phyloP scores from a whole-genome alignment of 2,329 filamentous ascomycete species.

The Phyllachora maydis region DNA sequence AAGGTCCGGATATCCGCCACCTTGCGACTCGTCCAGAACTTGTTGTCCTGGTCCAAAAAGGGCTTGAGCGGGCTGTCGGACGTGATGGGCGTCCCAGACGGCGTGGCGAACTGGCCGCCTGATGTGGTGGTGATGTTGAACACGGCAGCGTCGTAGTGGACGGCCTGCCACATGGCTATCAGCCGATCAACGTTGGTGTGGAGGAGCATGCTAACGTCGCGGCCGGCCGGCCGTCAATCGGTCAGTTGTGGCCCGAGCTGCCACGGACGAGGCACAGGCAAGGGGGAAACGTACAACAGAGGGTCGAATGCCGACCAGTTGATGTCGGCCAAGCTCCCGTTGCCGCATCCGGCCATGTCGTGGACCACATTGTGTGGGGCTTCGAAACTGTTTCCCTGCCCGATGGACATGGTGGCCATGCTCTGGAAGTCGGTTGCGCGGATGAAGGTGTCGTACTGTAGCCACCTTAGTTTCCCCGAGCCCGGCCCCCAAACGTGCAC shows the following conservation, averaged over 20 bases:
- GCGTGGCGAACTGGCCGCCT: constrained; percentile 17
- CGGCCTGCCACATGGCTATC: constrained; percentile 25
- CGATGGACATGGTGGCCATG: constrained; percentile 19
- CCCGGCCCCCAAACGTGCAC: too few relatives aligned
- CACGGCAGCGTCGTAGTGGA: constrained; percentile 13
- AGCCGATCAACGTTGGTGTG: constrained; percentile 39
- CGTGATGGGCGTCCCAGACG: constrained; percentile 18
- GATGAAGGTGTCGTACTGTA: constrained; percentile 20
- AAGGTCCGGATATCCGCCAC: constrained; percentile 11
- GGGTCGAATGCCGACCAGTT: constrained; percentile 22
- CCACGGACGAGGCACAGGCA: too few relatives aligned
- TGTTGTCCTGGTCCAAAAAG: constrained; percentile 18
- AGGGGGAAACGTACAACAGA: constrained; percentile 17
- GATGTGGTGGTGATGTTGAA: constrained; percentile 9
- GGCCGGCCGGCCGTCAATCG: background rate
- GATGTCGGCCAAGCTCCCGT: constrained; percentile 12
- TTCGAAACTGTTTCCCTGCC: constrained; percentile 18
- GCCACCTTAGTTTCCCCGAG: constrained; percentile 2
- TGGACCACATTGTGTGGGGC: constrained; percentile 21
- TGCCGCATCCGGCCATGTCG: constrained; percentile 14
- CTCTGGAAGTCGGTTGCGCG: constrained; percentile 14
- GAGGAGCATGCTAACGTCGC: constrained; percentile 19
- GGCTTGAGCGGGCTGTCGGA: constrained; percentile 25
- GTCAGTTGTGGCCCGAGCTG: too few relatives aligned
- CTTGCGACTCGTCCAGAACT: constrained; percentile 20